Base-by-base conservation (phyloP, 305 asterid genomes). In the Salvia sclarea region DNA sequence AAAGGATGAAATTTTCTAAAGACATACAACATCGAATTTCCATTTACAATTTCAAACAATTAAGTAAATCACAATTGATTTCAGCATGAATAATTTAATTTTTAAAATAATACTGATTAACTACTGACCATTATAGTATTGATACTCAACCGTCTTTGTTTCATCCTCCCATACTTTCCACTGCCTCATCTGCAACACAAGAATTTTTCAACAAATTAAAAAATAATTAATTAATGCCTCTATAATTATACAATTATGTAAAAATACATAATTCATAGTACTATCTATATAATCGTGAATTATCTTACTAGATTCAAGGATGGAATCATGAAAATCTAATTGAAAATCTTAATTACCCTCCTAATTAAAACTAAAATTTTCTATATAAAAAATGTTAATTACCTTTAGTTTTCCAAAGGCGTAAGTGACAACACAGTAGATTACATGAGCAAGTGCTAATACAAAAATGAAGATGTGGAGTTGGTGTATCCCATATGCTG, bases 121-220 rank as follows among this genome's bases (percentile, higher is more conserved):
- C n/a, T n/a, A 50, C 31, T 50, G 0, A 52, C 97, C 96, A 56
- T 86, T 78, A 70, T 82, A 74, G 69, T 68, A 88, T 38, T 84
- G 87, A 75, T 88, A 90, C 59, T 90, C 86, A 28, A 81, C 37
- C 44, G 91, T 88, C 86, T 81, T 85, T 30, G 96, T 86, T 76
- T 88, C 97, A 53, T 82, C 81, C 75, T 88, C 97, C 96, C 96
- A 88, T 0, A 73, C 61, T 64, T 69, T 88, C 97, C 97, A 90
- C 82, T 76, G 82, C 79, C 89, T 82, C 97, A 90, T 88, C 97
- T 90, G 73, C 43, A 31, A 21, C 0, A 49, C 12, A 49, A 18
- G 2, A 30, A 31, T 20, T n/a, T 31, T 61, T 18, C 49, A 30
- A 38, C 22, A 8, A 58, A 24, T 24, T 50, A 8, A 50, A 50